phyloP scores from a whole-genome alignment of 371 early-diverging fungal genomes.

The Mortierella sp. region DNA sequence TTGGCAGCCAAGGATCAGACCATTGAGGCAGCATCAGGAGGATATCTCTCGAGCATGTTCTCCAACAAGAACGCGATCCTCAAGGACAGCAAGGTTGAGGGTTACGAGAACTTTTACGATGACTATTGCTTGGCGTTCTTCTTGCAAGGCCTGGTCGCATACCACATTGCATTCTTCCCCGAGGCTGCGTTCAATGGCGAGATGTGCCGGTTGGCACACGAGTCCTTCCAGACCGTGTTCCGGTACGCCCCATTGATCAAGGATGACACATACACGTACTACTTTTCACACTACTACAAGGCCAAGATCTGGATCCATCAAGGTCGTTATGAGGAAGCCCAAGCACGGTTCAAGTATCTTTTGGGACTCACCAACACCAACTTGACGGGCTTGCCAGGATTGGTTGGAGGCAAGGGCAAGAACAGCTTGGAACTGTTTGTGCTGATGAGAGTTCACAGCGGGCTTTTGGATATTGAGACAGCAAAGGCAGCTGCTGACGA shows the following conservation, averaged over 20 bases:
- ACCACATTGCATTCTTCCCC: constrained; percentile 51
- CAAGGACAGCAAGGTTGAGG: constrained; percentile 32
- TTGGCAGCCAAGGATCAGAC: constrained; percentile 51
- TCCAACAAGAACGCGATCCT: constrained; percentile 36
- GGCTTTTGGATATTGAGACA: constrained; percentile 45
- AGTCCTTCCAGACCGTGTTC: constrained; percentile 50
- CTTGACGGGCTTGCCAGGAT: constrained; percentile 34
- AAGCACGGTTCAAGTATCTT: constrained; percentile 42
- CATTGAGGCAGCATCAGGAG: constrained; percentile 32
- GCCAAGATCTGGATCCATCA: constrained; percentile 53
- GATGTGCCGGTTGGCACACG: constrained; percentile 36
- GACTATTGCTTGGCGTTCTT: constrained; percentile 50
- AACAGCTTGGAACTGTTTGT: constrained; percentile 50
- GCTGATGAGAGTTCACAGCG: constrained; percentile 40
- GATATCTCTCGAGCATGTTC: constrained; percentile 34
- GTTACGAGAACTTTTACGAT: constrained; percentile 51
- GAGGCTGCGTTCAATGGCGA: constrained; percentile 33
- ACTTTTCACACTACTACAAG: constrained; percentile 51
- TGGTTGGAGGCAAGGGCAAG: constrained; percentile 47
- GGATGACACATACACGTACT: constrained; percentile 51
- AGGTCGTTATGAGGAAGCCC: constrained; percentile 40
- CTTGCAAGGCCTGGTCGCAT: constrained; percentile 44
- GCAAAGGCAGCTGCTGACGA: constrained; percentile 21
- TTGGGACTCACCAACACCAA: constrained; percentile 36
- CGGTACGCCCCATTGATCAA: constrained; percentile 50